Evolutionary conservation across 345 rosid genomes (phyloP), one percentile per base, ranked within the genome.

Genomic region (Acer saccharum): DNA sequence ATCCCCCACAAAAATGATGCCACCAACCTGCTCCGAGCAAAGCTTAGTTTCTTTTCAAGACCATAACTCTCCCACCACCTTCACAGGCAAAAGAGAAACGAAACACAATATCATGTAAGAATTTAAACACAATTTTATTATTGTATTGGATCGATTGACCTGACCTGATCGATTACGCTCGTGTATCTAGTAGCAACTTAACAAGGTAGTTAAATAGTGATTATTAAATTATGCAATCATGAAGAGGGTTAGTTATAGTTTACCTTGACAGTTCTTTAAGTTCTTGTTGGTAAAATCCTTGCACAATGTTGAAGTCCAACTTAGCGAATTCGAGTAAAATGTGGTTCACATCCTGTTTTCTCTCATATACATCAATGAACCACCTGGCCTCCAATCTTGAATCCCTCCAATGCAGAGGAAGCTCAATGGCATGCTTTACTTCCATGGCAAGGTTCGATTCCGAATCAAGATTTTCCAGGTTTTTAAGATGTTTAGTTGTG

Each of bases 11-110:
- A 55, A 62, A 43, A 80, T 25, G 74, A 68, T 32, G 63, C 61
- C 16, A 69, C 52, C 50, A 78, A 39, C 62, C 79, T 78, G 29
- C 68, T 63, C 32, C 77, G 76, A 16, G 70, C 72, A 54, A 81
- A 81, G 16, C 48, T 66, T 60, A 82, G 18, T 23, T 82, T 71
- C 7, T 35, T 43, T 10, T 65, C 70, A 7, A 82, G 79, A 7
- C 61, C 79, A 50, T n/a, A 48, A 27, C 27, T 21, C 32, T 12
- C 67, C 81, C 81, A 82, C 84, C 84, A 78, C 61, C 84, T 78
- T 65, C 52, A 62, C 2, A 54, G 9, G 4, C 39, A 4, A 35
- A 35, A 4, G 39, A 35, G 39, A 35, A 35, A 35, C 39, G 39
- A 35, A 35, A 35, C 39, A 35, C 1, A 57, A 43, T 58, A 17